A percentile compares a stretch with the other conserved stretches of the same genome.
Evolutionary conservation across 257 asterid species (phyloP).

Genomic region (Solanum lignicaule): DNA sequence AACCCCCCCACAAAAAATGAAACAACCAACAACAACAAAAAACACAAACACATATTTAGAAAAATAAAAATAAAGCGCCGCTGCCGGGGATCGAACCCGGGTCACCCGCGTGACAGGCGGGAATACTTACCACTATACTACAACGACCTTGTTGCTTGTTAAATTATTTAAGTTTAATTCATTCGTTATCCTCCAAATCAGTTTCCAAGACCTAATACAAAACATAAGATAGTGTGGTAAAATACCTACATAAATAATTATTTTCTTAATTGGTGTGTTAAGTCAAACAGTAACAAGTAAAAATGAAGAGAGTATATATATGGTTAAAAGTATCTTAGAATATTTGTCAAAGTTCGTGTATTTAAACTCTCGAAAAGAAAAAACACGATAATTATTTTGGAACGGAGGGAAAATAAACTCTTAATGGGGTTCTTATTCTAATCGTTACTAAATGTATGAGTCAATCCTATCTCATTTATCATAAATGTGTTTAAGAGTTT

Average conservation of each 20-base stretch:
- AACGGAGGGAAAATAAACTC: background rate
- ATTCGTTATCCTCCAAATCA: too few species aligned
- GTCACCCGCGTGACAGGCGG: slow-evolving; percentile 99
- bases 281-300: background rate
- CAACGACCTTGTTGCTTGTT: slow-evolving; percentile 30
- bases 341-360: background rate
- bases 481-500: background rate
- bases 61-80: background rate
- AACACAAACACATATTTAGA: background rate
- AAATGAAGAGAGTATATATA: too few species aligned
- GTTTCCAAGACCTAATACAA: background rate
- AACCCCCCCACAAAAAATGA: background rate
- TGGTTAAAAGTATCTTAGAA: background rate
- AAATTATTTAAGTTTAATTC: too few species aligned
- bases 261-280: too few species aligned
- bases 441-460: background rate
- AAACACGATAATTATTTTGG: background rate
- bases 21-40: background rate
- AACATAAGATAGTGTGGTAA: background rate
- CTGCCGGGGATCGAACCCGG: slow-evolving; percentile 99
- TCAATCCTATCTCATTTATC: background rate
- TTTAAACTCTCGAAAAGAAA: background rate
- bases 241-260: too few species aligned
- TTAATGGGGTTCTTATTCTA: background rate
- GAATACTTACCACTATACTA: slow-evolving; percentile 97